These are phyloP conservation scores for Areca catechu DNA, from an alignment of 176 grass and related monocot species.

Conservation along the genomic window DNA sequence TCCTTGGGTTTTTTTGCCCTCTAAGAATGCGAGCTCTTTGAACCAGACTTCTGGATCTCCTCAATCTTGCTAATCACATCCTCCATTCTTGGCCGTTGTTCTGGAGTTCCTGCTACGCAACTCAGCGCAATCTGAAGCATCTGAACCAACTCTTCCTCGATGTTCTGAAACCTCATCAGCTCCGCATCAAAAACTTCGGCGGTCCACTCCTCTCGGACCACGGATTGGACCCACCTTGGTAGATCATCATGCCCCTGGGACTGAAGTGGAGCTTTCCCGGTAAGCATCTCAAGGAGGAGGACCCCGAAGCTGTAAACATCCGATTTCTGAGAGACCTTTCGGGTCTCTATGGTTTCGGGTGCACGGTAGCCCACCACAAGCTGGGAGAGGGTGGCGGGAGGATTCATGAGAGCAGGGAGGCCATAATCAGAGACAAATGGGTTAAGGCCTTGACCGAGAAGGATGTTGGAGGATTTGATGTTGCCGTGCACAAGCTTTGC, in stretches of 20 bases:
- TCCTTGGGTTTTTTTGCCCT: slow-evolving; percentile 41
- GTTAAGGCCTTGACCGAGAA: slow-evolving; percentile 54
- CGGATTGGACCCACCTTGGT: slow-evolving; percentile 80
- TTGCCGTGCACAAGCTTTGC: slow-evolving; percentile 82
- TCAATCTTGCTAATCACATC: slow-evolving; percentile 73
- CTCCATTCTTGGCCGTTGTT: slow-evolving; percentile 55
- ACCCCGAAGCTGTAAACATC: slow-evolving; percentile 92
- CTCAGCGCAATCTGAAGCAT: slow-evolving; percentile 86
- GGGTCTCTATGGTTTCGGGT: slow-evolving; percentile 70
- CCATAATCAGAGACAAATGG: slow-evolving; percentile 75
- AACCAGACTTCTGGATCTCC: slow-evolving; percentile 47
- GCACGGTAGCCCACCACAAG: slow-evolving; percentile 54
- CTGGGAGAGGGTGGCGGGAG: slow-evolving; percentile 50
- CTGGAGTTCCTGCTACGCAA: slow-evolving; percentile 47
- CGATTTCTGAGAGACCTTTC: slow-evolving; percentile 81
- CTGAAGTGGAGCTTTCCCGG: slow-evolving; percentile 81
- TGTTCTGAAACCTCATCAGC: slow-evolving; percentile 51
- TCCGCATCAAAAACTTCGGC: slow-evolving; percentile 82
- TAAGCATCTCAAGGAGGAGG: slow-evolving; percentile 91
- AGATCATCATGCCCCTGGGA: slow-evolving; percentile 80
- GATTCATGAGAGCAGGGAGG: slow-evolving; percentile 49
- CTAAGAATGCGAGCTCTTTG: slow-evolving; percentile 33
- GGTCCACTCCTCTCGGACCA: slow-evolving; percentile 96
- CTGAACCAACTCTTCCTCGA: slow-evolving; percentile 87
- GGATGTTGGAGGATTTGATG: slow-evolving; percentile 91